Percentiles rank a stretch among this genome's conserved stretches.
Conservation (phyloP, 2,329 filamentous ascomycete species). For the Mycosphaerella sp. region DNA sequence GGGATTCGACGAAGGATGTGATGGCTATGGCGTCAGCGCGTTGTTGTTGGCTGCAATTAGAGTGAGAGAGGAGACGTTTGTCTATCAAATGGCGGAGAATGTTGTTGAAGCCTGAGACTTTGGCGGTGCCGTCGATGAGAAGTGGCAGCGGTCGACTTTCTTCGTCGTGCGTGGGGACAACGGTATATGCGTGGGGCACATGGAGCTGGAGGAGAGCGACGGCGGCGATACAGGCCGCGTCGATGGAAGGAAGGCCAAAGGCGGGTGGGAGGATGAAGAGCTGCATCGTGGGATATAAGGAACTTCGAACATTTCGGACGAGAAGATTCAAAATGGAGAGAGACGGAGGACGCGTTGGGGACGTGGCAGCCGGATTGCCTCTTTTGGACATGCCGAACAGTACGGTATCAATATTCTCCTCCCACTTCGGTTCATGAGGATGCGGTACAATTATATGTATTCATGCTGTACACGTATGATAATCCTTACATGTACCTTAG, state of each 20-base stretch:
- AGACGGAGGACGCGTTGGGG: not conserved
- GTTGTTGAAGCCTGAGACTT: constrained; percentile 55
- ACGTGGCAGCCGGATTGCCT: not conserved
- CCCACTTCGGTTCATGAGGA: too few relatives aligned
- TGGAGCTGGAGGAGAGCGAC: constrained; percentile 68
- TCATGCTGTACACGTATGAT: too few relatives aligned
- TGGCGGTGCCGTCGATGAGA: constrained; percentile 50
- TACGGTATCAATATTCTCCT: too few relatives aligned
- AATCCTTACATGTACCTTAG: too few relatives aligned
- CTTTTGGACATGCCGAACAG: not conserved
- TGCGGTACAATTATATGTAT: too few relatives aligned
- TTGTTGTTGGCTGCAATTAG: constrained; percentile 6
- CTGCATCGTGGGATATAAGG: constrained; percentile 45
- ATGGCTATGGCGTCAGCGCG: constrained; percentile 39
- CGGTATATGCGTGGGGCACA: constrained; percentile 52
- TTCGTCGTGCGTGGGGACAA: constrained; percentile 55
- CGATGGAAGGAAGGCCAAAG: constrained; percentile 82
- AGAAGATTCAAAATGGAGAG: not conserved
- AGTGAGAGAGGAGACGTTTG: constrained; percentile 17
- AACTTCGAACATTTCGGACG: too few relatives aligned
- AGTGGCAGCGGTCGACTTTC: constrained; percentile 25
- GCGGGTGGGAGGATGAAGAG: constrained; percentile 88
- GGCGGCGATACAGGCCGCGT: constrained; percentile 80
- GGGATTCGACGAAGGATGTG: constrained; percentile 58
- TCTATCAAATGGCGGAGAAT: constrained; percentile 53